These are phyloP conservation scores for Paramecium sonneborni DNA, from an alignment of 73 alveolate genomes.

Conservation along the genomic window DNA sequence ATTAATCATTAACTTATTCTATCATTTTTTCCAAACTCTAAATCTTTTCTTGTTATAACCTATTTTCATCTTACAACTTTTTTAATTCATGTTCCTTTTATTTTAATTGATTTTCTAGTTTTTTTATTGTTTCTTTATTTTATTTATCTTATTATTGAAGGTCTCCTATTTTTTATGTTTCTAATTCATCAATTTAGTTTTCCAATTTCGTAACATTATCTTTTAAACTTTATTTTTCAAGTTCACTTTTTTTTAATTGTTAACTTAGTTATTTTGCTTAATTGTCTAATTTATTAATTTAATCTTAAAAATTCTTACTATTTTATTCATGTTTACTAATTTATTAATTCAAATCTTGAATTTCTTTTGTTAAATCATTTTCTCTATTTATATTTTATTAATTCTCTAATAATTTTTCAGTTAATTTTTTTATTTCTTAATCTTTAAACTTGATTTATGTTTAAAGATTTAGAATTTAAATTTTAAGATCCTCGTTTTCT, in stretches of 20 bases:
- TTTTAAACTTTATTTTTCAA: not conserved
- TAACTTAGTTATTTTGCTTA: not conserved
- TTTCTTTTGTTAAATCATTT: not conserved
- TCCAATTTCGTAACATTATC: not conserved
- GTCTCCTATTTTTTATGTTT: not conserved
- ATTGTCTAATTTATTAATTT: not conserved
- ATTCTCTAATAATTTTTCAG: not conserved
- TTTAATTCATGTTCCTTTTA: not conserved
- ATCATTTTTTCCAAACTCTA: not conserved
- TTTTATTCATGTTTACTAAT: not conserved
- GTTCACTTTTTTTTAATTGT: not conserved
- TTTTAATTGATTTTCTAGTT: not conserved
- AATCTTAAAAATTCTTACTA: not conserved
- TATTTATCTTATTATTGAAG: not conserved
- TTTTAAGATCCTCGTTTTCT: not conserved
- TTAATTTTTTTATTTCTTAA: not conserved
- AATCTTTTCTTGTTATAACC: not conserved
- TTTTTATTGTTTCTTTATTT: not conserved
- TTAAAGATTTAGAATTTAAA: not conserved
- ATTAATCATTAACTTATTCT: not conserved
- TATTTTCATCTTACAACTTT: not conserved
- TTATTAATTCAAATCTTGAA: not conserved
- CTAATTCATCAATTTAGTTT: not conserved
- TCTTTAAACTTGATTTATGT: not conserved
- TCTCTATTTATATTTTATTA: not conserved